These are phyloP conservation scores for Curvularia sp. DNA, from an alignment of 2,329 filamentous ascomycete genomes.

Conservation along the genomic window DNA sequence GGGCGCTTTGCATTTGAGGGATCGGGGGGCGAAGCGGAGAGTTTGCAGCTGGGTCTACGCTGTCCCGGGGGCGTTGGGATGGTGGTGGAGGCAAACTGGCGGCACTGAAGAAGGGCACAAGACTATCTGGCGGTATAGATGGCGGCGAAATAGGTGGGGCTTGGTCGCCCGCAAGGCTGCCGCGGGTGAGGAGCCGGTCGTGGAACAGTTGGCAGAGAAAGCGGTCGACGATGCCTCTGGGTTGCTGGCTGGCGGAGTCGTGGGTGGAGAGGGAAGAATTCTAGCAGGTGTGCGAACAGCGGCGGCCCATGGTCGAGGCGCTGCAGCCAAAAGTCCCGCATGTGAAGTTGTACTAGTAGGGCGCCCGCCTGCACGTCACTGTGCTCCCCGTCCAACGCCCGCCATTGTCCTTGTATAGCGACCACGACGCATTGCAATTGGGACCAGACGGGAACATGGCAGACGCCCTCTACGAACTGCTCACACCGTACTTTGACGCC, in stretches of 20 bases:
- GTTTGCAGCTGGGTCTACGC: conserved; percentile 1
- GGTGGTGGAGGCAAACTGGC: conserved; percentile 11
- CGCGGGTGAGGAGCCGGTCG: conserved; percentile 29
- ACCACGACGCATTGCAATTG: background rate
- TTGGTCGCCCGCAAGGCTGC: conserved; percentile 21
- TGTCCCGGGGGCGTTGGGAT: conserved; percentile 10
- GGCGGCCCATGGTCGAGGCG: conserved; percentile 8
- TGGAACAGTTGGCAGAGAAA: conserved; percentile 35
- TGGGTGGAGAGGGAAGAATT: background rate
- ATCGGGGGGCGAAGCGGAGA: background rate
- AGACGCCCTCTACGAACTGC: conserved; percentile 77
- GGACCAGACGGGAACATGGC: conserved; percentile 23
- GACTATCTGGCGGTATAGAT: conserved; percentile 20
- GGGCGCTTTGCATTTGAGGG: conserved; percentile 19
- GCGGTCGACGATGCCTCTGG: conserved; percentile 20
- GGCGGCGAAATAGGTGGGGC: conserved; percentile 24
- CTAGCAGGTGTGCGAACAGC: conserved; percentile 10
- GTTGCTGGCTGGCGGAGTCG: background rate
- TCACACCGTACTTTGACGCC: conserved; percentile 67
- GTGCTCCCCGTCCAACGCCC: background rate
- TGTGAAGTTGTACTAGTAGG: conserved; percentile 11
- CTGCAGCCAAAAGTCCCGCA: conserved; percentile 6
- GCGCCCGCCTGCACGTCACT: background rate
- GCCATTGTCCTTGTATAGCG: background rate
- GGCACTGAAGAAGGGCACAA: conserved; percentile 36